Conservation (phyloP, 2,329 filamentous ascomycete genomes). For the Tolypocladium sp. region DNA sequence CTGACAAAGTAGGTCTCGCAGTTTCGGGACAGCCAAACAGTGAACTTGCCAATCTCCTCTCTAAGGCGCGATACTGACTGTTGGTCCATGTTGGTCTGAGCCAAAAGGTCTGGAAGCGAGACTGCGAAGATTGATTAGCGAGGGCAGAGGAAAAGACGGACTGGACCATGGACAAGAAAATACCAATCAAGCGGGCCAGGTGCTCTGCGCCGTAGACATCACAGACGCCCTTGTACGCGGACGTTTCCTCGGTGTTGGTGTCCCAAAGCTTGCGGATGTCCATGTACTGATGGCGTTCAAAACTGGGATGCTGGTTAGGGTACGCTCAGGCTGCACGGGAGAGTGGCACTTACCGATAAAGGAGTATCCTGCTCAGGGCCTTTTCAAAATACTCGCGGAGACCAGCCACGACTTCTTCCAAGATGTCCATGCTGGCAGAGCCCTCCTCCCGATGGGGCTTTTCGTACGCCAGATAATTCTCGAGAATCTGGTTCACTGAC, state of each 20-base stretch:
- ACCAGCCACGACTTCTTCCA: conserved; percentile 82
- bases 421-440: conserved; percentile 69
- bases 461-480: conserved; percentile 70
- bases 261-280: conserved; percentile 66
- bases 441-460: conserved; percentile 54
- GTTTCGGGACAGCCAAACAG: conserved; percentile 73
- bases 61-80: conserved; percentile 82
- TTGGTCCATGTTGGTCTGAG: conserved; percentile 95
- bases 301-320: conserved; percentile 41
- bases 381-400: conserved; percentile 93
- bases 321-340: not conserved
- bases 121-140: conserved; percentile 40
- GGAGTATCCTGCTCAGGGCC: conserved; percentile 73
- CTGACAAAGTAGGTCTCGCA: conserved; percentile 67
- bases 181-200: conserved; percentile 80
- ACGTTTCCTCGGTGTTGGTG: conserved; percentile 44
- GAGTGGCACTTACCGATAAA: conserved; percentile 56
- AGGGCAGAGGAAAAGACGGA: not conserved
- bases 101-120: conserved; percentile 83
- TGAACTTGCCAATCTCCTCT: conserved; percentile 82
- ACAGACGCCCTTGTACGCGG: conserved; percentile 60
- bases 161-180: conserved; percentile 14
- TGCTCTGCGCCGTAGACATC: conserved; percentile 94
- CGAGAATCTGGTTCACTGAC: conserved; percentile 68
- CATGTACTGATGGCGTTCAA: conserved; percentile 83